Evolutionary conservation across 805 yeast genomes (phyloP).

Genomic region (Ogataea methylovora): DNA sequence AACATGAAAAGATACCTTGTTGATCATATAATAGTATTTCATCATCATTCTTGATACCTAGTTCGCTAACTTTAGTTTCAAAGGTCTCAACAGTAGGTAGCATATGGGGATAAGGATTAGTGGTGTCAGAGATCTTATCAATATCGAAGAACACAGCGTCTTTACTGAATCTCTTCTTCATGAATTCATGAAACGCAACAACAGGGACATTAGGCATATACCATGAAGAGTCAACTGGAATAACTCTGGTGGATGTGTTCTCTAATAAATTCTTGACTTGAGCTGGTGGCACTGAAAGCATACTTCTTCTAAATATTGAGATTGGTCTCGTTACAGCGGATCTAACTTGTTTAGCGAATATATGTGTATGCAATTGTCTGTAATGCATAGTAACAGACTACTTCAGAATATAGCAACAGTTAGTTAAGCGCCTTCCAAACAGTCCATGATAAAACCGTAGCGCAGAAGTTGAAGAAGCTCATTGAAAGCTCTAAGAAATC

Average conservation of each 20-base stretch:
- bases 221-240: slow-evolving; percentile 89
- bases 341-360: too few species aligned
- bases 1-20: slow-evolving; percentile 77
- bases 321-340: too few species aligned
- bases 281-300: slow-evolving; percentile 16
- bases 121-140: slow-evolving; percentile 53
- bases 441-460: too few species aligned
- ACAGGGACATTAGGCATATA: slow-evolving; percentile 71
- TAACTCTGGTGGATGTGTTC: slow-evolving; percentile 4
- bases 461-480: too few species aligned
- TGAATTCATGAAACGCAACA: slow-evolving; percentile 52
- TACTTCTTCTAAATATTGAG: slow-evolving; percentile 1
- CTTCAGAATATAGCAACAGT: too few species aligned
- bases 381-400: too few species aligned
- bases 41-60: slow-evolving; percentile 55
- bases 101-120: slow-evolving; percentile 83
- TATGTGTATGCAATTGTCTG: too few species aligned
- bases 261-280: slow-evolving; percentile 9
- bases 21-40: slow-evolving; percentile 77
- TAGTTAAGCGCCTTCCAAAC: too few species aligned
- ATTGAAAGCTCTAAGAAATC: too few species aligned
- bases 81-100: slow-evolving; percentile 59
- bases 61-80: slow-evolving; percentile 38
- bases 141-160: slow-evolving; percentile 72
- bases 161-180: slow-evolving; percentile 47